phyloP scores from a whole-genome alignment of 441 rosid genomes.

The Francoa sonchifolia region DNA sequence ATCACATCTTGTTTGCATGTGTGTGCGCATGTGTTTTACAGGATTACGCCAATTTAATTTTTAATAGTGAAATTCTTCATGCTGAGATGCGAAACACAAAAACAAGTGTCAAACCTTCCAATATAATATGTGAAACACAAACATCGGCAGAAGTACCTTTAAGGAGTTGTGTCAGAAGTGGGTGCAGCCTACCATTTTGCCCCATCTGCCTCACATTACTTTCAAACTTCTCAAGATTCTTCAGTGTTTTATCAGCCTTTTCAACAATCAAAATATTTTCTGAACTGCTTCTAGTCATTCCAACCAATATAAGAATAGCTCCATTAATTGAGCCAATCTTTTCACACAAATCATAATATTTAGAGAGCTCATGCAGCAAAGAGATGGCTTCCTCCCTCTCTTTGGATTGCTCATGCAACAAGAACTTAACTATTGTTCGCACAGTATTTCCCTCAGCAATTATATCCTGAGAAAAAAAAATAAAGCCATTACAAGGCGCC shows the following conservation, averaged over 20 bases:
- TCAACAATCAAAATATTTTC: slow-evolving; percentile 70
- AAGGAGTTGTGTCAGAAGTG: slow-evolving; percentile 74
- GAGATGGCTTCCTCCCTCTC: slow-evolving; percentile 92
- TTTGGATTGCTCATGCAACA: slow-evolving; percentile 72
- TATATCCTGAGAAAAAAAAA: slow-evolving; percentile 46
- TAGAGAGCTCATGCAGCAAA: slow-evolving; percentile 84
- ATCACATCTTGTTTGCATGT: no score
- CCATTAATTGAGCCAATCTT: slow-evolving; percentile 90
- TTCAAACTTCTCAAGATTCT: slow-evolving; percentile 68
- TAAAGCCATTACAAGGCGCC: slow-evolving; percentile 5
- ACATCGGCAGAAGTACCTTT: no score
- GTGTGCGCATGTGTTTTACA: no score
- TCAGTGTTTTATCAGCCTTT: slow-evolving; percentile 76
- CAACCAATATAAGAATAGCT: slow-evolving; percentile 83
- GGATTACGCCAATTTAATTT: no score
- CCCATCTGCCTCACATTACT: slow-evolving; percentile 93
- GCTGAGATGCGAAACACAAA: no score
- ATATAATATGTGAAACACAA: no score
- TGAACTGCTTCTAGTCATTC: slow-evolving; percentile 81
- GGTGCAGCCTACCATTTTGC: slow-evolving; percentile 72
- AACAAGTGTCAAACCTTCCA: no score
- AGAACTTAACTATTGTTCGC: slow-evolving; percentile 80
- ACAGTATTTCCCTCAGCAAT: slow-evolving; percentile 85
- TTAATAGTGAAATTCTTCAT: no score
- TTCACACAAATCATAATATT: slow-evolving; percentile 76